These are phyloP conservation scores for Kodamaea lidongshanica DNA, from an alignment of 805 yeast genomes.

Conservation along the genomic window DNA sequence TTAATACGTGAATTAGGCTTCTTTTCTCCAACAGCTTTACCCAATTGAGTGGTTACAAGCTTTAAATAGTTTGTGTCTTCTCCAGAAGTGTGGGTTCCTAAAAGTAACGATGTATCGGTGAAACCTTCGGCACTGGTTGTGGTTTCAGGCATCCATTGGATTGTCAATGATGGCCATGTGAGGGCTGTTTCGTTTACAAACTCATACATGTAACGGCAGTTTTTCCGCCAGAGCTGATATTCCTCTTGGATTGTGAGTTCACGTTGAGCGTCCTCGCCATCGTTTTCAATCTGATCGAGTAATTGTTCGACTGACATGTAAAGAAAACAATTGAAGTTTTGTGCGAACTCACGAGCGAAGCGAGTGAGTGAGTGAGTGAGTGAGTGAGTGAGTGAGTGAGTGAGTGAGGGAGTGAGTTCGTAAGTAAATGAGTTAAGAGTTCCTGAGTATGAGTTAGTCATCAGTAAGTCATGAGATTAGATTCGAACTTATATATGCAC, in stretches of 20 bases:
- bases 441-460: no score
- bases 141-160: constrained; percentile 64
- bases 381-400: no score
- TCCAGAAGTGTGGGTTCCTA: constrained; percentile 73
- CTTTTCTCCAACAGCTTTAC: constrained; percentile 25
- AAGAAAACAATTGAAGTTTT: no score
- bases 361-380: background rate
- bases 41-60: constrained; percentile 55
- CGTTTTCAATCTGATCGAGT: constrained; percentile 3
- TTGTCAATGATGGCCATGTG: constrained; percentile 76
- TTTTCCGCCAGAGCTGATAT: constrained; percentile 74
- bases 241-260: constrained; percentile 53
- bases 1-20: constrained; percentile 51
- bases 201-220: constrained; percentile 77
- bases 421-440: no score
- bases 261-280: constrained; percentile 17
- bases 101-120: constrained; percentile 45
- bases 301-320: constrained; percentile 5
- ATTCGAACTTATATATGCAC: no score
- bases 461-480: no score
- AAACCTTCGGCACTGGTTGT: constrained; percentile 17
- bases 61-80: constrained; percentile 62
- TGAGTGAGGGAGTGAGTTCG: no score
- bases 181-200: constrained; percentile 75
- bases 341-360: no score